phyloP scores from a whole-genome alignment of 2,329 filamentous ascomycete genomes.

The Clarireedia sp. region DNA sequence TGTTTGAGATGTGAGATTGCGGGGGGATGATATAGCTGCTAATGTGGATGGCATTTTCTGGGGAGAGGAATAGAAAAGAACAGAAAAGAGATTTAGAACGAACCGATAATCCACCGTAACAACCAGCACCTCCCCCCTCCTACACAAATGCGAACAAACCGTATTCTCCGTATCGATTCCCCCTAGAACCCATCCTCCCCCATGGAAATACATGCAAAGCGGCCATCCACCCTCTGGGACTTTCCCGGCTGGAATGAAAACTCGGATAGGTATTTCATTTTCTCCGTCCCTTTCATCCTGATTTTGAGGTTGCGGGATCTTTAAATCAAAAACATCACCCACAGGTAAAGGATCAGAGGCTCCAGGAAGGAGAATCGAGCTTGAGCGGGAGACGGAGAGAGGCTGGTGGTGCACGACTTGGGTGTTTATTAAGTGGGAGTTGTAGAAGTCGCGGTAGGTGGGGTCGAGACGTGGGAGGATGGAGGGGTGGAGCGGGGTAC shows the following conservation, averaged over 20 bases:
- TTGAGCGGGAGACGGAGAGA: slow-evolving; percentile 41
- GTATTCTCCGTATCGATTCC: slow-evolving; percentile 55
- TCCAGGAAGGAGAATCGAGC: slow-evolving; percentile 45
- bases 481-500: slow-evolving; percentile 24
- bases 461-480: slow-evolving; percentile 21
- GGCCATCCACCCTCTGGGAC: slow-evolving; percentile 44
- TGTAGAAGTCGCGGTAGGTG: slow-evolving; percentile 22
- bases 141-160: slow-evolving; percentile 47
- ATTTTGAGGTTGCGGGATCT: slow-evolving; percentile 9
- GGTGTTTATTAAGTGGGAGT: slow-evolving; percentile 20
- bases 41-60: no score
- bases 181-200: slow-evolving; percentile 53
- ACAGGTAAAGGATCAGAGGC: slow-evolving; percentile 42
- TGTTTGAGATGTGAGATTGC: no score
- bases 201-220: slow-evolving; percentile 48
- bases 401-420: slow-evolving; percentile 47
- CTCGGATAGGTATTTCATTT: slow-evolving; percentile 35
- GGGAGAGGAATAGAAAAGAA: background rate
- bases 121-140: slow-evolving; percentile 42
- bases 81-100: background rate
- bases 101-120: slow-evolving; percentile 48
- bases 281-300: background rate
- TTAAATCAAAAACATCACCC: slow-evolving; percentile 19
- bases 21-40: no score
- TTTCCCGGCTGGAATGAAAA: slow-evolving; percentile 41